Evolutionary conservation across 768 basidiomycete genomes (phyloP), one percentile per base, ranked within the genome.

Genomic region (Asterophora lycoperdoides): DNA sequence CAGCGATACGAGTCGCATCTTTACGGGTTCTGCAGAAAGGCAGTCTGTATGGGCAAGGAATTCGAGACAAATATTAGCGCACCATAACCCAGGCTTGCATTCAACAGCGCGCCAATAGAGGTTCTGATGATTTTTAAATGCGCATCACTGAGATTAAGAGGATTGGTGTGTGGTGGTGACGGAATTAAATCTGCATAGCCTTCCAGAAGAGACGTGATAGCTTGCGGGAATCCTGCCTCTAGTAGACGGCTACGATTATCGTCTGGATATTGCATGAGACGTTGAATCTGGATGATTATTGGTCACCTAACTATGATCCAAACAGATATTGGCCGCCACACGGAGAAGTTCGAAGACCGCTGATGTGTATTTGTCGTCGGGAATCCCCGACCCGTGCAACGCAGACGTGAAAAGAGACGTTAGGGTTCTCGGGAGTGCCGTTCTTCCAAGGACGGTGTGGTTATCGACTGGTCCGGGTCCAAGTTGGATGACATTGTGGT

Each of bases 271-370:
- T 41, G 41, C 20, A 48, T 49, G 49, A 44, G 30, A 32, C 8
- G 28, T 34, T 39, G 41, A 29, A 28, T 46, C 14, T 41, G 41
- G 15, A 43, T 15, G 46, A 33, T 26, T 32, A 38, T 34, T 41
- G 37, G 33, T 15, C 18, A 63, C 79, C 52, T 55, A 83, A n/a
- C 88, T 82, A 57, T 92, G 88, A 61, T 93, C 88, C 68, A 89
- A 83, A 64, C 87, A 90, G 14, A 93, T 66, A 65, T 93, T 93
- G 10, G 90, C 90, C 19, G 81, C 81, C 11, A 90, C 81, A 49
- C 90, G 78, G 46, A 93, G 76, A 26, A 90, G 67, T 61, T 92
- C 86, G 51, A 78, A 78, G 18, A 83, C 70, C 8, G 77, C 76
- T 8, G 75, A 59, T 42, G 79, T 71, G 49, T 73, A 75, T n/a